Percentiles rank a stretch among this genome's conserved stretches.
phyloP scores from a whole-genome alignment of 2,329 filamentous ascomycete genomes.

The Aspergillus sp. region DNA sequence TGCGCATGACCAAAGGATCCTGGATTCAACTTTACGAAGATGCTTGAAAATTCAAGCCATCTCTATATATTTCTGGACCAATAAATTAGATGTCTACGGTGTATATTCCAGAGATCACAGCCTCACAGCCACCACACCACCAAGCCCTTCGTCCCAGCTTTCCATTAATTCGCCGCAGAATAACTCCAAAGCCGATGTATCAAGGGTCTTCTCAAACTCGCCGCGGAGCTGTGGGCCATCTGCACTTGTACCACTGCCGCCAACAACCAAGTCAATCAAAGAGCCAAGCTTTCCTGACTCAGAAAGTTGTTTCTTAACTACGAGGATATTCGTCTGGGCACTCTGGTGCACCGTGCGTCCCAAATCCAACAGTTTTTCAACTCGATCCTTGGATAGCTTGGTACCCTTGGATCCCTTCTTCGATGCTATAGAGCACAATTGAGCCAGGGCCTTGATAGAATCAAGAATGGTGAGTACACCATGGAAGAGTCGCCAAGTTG shows the following conservation, averaged over 20 bases:
- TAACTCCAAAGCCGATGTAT: constrained; percentile 40
- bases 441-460: constrained; percentile 39
- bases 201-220: constrained; percentile 37
- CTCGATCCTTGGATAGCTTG: constrained; percentile 34
- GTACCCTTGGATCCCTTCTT: constrained; percentile 32
- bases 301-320: constrained; percentile 38
- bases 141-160: constrained; percentile 48
- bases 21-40: neutral
- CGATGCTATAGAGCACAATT: constrained; percentile 31
- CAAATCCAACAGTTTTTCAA: constrained; percentile 29
- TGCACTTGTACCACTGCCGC: constrained; percentile 22
- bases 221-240: constrained; percentile 27
- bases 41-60: neutral
- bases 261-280: constrained; percentile 39
- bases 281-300: constrained; percentile 43
- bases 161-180: constrained; percentile 47
- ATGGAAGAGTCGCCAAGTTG: constrained; percentile 46
- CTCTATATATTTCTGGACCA: neutral
- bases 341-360: constrained; percentile 31
- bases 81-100: neutral
- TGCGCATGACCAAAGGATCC: neutral
- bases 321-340: constrained; percentile 36
- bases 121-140: constrained; percentile 36
- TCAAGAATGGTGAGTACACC: constrained; percentile 39
- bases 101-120: constrained; percentile 20